Percentiles rank a stretch among this genome's conserved stretches.
phyloP scores from a whole-genome alignment of 768 basidiomycete genomes.

The Lactarius tabidus region DNA sequence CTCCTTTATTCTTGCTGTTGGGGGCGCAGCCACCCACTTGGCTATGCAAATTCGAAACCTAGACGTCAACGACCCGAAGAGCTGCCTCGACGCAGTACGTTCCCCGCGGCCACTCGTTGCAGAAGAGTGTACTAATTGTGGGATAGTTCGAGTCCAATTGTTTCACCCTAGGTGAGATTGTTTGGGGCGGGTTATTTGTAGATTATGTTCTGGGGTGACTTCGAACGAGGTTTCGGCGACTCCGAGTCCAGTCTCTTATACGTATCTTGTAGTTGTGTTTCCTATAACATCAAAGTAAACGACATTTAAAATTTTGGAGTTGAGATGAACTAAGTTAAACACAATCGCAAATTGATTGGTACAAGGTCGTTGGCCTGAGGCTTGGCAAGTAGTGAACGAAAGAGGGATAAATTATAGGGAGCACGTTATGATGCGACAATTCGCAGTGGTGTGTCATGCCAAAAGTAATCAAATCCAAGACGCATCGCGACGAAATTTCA shows the following conservation, averaged over 20 bases:
- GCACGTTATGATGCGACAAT: too few species aligned
- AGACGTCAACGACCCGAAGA: slow-evolving; percentile 10
- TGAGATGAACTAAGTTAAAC: neutral
- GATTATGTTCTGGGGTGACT: slow-evolving; percentile 10
- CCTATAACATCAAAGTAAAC: neutral
- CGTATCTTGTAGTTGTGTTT: neutral
- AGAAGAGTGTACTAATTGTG: neutral
- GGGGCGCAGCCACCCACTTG: slow-evolving; percentile 7
- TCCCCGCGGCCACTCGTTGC: neutral
- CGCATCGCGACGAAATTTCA: too few species aligned
- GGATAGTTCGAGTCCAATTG: slow-evolving; percentile 15
- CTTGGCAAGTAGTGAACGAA: too few species aligned
- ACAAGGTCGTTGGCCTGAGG: too few species aligned
- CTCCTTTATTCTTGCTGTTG: slow-evolving; percentile 8
- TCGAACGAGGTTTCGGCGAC: neutral
- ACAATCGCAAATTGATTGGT: too few species aligned
- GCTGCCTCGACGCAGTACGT: slow-evolving; percentile 10
- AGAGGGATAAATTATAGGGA: too few species aligned
- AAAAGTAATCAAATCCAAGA: too few species aligned
- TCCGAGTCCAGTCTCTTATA: neutral
- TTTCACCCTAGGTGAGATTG: slow-evolving; percentile 5
- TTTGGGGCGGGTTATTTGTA: slow-evolving; percentile 11
- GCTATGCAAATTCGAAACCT: slow-evolving; percentile 11
- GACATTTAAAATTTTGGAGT: neutral
- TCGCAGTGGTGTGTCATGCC: too few species aligned